Conservation (phyloP, 1,284 basidiomycete genomes). For the Cryptococcus sp. region DNA sequence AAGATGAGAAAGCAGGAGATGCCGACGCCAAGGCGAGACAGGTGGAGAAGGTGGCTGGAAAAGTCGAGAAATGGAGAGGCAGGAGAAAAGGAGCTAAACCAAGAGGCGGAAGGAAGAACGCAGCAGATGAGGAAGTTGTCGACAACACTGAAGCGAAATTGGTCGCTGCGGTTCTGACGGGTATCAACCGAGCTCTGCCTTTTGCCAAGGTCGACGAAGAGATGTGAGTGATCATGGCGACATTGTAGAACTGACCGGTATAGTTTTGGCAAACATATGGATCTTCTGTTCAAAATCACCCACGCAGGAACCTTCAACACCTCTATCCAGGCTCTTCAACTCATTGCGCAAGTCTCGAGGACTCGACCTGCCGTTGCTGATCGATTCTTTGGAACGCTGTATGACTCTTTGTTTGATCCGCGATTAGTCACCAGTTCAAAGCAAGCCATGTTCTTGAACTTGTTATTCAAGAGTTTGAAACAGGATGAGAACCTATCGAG, state of each 20-base stretch:
- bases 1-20: slow-evolving; percentile 35
- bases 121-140: slow-evolving; percentile 53
- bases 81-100: slow-evolving; percentile 43
- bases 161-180: slow-evolving; percentile 85
- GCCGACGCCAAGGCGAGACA: slow-evolving; percentile 44
- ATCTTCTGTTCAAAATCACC: slow-evolving; percentile 91
- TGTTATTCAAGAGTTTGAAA: slow-evolving; percentile 90
- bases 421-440: slow-evolving; percentile 81
- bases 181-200: slow-evolving; percentile 91
- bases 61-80: slow-evolving; percentile 47
- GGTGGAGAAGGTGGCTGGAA: slow-evolving; percentile 45
- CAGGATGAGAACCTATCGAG: slow-evolving; percentile 61
- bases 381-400: slow-evolving; percentile 87
- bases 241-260: neutral
- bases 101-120: slow-evolving; percentile 40
- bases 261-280: slow-evolving; percentile 81
- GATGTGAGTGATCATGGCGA: slow-evolving; percentile 51
- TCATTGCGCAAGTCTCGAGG: slow-evolving; percentile 77
- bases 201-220: slow-evolving; percentile 70
- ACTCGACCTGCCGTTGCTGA: slow-evolving; percentile 58
- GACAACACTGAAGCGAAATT: slow-evolving; percentile 79
- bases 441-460: slow-evolving; percentile 95
- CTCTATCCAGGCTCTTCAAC: slow-evolving; percentile 84
- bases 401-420: slow-evolving; percentile 78
- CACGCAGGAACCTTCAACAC: slow-evolving; percentile 91